phyloP scores from a whole-genome alignment of 1,139 yeast genomes.

The Taphrina confusa region DNA sequence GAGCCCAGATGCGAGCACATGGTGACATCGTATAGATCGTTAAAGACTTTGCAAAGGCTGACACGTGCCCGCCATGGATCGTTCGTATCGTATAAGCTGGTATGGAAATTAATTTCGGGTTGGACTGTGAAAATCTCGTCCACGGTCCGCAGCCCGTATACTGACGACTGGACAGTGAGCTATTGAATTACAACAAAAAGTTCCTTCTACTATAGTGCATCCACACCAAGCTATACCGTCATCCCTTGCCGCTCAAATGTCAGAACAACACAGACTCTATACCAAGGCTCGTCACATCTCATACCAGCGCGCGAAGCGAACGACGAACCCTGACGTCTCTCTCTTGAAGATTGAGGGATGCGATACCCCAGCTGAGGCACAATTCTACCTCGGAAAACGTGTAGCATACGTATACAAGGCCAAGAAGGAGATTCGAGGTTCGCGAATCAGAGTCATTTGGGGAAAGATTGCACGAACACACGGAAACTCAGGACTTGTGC shows the following conservation, averaged over 20 bases:
- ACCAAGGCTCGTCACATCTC: constrained; percentile 99
- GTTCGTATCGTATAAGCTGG: too few relatives aligned
- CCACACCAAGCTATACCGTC: background rate
- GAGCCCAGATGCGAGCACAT: too few relatives aligned
- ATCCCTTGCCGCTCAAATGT: constrained; percentile 1
- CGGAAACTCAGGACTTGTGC: constrained; percentile 97
- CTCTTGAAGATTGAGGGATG: constrained; percentile 95
- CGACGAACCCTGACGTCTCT: constrained; percentile 97
- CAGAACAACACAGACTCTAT: constrained; percentile 63
- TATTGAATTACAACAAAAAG: background rate
- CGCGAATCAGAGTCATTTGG: constrained; percentile 99
- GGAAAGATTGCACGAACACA: constrained; percentile 95
- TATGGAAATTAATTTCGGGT: constrained; percentile 15
- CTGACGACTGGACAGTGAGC: background rate
- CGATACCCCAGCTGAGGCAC: constrained; percentile 84
- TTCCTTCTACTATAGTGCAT: background rate
- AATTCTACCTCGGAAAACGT: constrained; percentile 99
- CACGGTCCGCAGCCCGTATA: background rate
- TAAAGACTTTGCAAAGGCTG: too few relatives aligned
- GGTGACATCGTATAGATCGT: too few relatives aligned
- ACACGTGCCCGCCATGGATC: too few relatives aligned
- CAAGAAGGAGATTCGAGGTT: constrained; percentile 94
- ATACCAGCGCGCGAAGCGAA: constrained; percentile 99
- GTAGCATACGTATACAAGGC: constrained; percentile 99
- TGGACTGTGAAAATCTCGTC: constrained; percentile 22